Base-by-base conservation (phyloP, 2,329 filamentous ascomycete species). In the Dryadomyces quercus-mongolicae region DNA sequence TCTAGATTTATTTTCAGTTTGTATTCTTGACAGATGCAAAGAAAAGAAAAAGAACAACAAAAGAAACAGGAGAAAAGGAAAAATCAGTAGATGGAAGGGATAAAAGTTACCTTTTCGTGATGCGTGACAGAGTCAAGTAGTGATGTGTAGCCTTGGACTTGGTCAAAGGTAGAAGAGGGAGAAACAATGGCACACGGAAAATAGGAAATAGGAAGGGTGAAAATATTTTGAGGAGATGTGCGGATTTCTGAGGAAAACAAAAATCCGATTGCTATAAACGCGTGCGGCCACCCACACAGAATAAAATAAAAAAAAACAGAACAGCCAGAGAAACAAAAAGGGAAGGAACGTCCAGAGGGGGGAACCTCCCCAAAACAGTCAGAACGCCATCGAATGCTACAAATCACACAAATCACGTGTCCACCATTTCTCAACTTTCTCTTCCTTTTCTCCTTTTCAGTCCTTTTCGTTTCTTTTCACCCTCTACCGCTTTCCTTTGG, bases 401-500 rank as follows among this genome's bases (percentile, higher is more conserved):
- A 31, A 40, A 40, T 16, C 4, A 40, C 15, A 16, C 36, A 40
- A 40, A 40, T 40, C 36, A 40, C 36, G 36, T 40, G 36, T 13
- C 36, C 36, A 12, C 15, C 36, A 16, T 40, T 16, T 40, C 10
- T 9, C n/a, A n/a, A n/a, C 15, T 40, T 9, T 4, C 3, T 44
- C 18, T n/a, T 44, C 42, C 6, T 20, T 44, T 44, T 44, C 20
- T 44, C 42, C 13, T 44, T 18, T n/a, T n/a, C n/a, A n/a, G 13
- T 20, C 36, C 36, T 13, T 16, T 16, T 16, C 36, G 6, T 12
- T 16, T 12, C 36, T 40, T 40, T 40, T 16, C 44, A 21, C 34
- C 16, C 21, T 34, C 13, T 48, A 44, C 42, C 42, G 42, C 21
- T 46, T 25, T 3, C 20, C 44, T 50, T 56, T 59, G 4, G 58